Base-by-base conservation (phyloP, 1,284 basidiomycete genomes). In the Boletellus dicymbophilus region DNA sequence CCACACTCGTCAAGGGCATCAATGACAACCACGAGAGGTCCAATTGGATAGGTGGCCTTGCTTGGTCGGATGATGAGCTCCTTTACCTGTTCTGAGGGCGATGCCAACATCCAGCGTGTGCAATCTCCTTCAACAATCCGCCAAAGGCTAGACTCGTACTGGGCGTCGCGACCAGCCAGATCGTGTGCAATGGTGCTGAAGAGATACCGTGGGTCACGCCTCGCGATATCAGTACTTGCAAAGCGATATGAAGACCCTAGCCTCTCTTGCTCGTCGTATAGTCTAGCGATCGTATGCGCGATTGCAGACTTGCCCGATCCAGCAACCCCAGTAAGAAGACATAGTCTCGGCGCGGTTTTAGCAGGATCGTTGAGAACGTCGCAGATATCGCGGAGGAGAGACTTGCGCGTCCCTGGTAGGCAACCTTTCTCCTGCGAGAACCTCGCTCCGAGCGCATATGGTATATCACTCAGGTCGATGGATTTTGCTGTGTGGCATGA, bases 1-100 rank as follows among this genome's bases (percentile, higher is more conserved):
- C n/a, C 44, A 10, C 55, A 43, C 13, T 56, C 55, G 1, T 56
- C 49, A 1, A 55, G 43, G 1, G 55, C 55, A 4, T 56, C 55
- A 0, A 56, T n/a, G 1, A 56, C 34, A 3, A 58, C 12, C 22
- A 56, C 2, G 1, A 54, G 13, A n/a, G n/a, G n/a, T n/a, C n/a
- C n/a, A n/a, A n/a, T n/a, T n/a, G n/a, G n/a, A n/a, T n/a, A n/a
- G n/a, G 2, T 51, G 52, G 1, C 51, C 51, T 27, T 22, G 36
- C 51, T 41, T 7, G 51, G 51, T 8, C 20, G 21, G 0, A 52
- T 20, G 20, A 52, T 37, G 6, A 53, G 16, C 8, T 6, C 6
- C 37, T 52, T 15, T 0, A 46, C 2, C 22, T 53, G 49, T 22
- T 52, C 50, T 3, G 5, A 18, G 1, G 31, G 39, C 6, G 49